phyloP scores from a whole-genome alignment of 768 basidiomycete species.

The Hygrophoropsis aurantiaca region DNA sequence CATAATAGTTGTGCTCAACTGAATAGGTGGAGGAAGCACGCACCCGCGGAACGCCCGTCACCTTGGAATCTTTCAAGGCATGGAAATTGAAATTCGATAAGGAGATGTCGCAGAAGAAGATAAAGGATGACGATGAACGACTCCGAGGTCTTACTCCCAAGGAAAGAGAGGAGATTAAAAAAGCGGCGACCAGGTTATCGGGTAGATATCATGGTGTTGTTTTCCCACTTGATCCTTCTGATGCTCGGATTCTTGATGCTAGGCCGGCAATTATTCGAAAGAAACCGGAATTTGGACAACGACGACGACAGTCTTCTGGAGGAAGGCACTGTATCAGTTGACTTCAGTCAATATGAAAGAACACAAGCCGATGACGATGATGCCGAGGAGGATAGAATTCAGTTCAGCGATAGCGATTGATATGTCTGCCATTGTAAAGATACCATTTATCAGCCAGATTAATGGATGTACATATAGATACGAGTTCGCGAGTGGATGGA shows the following conservation, averaged over 20 bases:
- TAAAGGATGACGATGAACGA: slow-evolving; percentile 75
- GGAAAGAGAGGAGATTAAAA: slow-evolving; percentile 85
- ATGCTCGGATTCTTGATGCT: slow-evolving; percentile 2
- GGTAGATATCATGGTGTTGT: slow-evolving; percentile 47
- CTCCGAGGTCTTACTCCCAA: slow-evolving; percentile 69
- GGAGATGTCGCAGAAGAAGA: slow-evolving; percentile 57
- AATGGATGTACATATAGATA: background rate
- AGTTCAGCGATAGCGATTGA: slow-evolving; percentile 89
- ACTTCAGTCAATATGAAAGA: slow-evolving; percentile 86
- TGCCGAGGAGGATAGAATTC: slow-evolving; percentile 55
- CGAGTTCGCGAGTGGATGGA: too few relatives aligned
- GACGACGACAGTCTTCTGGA: slow-evolving; percentile 83
- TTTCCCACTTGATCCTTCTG: slow-evolving; percentile 5
- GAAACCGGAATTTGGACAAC: slow-evolving; percentile 62
- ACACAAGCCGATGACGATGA: slow-evolving; percentile 41
- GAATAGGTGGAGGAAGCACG: slow-evolving; percentile 81
- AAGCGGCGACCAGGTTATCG: slow-evolving; percentile 54
- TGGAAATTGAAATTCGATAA: slow-evolving; percentile 84
- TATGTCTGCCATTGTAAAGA: background rate
- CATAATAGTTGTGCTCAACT: slow-evolving; percentile 2
- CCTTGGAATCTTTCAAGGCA: slow-evolving; percentile 69
- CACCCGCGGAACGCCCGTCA: slow-evolving; percentile 92
- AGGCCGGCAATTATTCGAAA: slow-evolving; percentile 95
- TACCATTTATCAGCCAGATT: background rate
- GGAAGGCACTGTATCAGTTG: slow-evolving; percentile 85